Percentiles rank a stretch among this genome's conserved stretches.
Evolutionary conservation across 2,329 filamentous ascomycete species (phyloP).

Genomic region (Xylariaceae sp.): DNA sequence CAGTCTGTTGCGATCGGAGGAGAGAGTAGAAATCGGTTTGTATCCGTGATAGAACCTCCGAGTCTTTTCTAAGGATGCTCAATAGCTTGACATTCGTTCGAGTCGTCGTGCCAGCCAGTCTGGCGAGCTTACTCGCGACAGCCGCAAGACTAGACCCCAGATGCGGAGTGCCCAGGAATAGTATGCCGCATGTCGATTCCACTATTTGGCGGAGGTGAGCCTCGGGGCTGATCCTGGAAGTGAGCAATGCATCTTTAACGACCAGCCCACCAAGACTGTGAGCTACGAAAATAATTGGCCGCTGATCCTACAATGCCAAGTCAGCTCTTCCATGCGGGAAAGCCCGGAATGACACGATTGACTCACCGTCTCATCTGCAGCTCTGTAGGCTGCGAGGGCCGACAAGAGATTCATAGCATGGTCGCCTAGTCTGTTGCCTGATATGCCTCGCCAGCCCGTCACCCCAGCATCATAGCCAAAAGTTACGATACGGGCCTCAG

Average conservation of each 20-base stretch:
- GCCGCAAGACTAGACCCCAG: constrained; percentile 2
- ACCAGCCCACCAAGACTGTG: constrained; percentile 10
- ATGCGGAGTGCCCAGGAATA: constrained; percentile 10
- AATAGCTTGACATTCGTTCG: constrained; percentile 1
- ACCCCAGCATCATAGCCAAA: constrained; percentile 10
- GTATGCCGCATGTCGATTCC: neutral
- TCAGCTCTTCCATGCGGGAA: neutral
- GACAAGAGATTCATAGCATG: constrained; percentile 4
- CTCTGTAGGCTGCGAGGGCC: neutral
- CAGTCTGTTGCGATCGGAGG: neutral
- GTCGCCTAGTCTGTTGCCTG: constrained; percentile 2
- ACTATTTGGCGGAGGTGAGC: constrained; percentile 2
- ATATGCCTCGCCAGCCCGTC: neutral
- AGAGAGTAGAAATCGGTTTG: constrained; percentile 4
- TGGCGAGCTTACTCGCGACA: neutral
- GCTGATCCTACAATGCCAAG: neutral
- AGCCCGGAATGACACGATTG: neutral
- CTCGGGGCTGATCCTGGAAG: constrained; percentile 2
- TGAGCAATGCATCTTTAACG: constrained; percentile 7
- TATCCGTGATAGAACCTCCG: constrained; percentile 5
- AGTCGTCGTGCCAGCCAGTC: neutral
- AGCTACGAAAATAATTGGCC: constrained; percentile 9
- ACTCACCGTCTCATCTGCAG: neutral
- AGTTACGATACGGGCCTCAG: constrained; percentile 7
- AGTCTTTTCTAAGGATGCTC: constrained; percentile 1